phyloP scores from a whole-genome alignment of 2,329 filamentous ascomycete genomes.

The Bisporella sp. region DNA sequence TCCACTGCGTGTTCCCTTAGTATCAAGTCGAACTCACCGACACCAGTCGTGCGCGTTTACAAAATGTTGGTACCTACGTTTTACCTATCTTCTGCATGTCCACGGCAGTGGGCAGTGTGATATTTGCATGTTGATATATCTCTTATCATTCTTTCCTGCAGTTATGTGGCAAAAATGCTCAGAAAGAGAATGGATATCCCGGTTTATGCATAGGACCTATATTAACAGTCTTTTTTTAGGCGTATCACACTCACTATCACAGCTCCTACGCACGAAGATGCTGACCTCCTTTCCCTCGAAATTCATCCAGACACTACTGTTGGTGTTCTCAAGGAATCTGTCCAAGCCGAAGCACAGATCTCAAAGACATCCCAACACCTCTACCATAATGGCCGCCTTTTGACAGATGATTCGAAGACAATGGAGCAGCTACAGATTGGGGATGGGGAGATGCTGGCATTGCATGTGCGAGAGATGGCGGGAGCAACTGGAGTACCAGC shows the following conservation, averaged over 20 bases:
- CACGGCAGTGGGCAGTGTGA: too few species aligned
- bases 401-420: slow-evolving; percentile 72
- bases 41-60: too few species aligned
- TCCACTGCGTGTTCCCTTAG: too few species aligned
- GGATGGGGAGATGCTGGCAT: slow-evolving; percentile 87
- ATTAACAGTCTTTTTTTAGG: slow-evolving; percentile 42
- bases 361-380: slow-evolving; percentile 70
- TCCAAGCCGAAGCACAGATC: slow-evolving; percentile 76
- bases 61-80: too few species aligned
- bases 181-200: too few species aligned
- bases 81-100: too few species aligned
- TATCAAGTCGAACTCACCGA: too few species aligned
- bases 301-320: slow-evolving; percentile 78
- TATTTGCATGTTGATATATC: too few species aligned
- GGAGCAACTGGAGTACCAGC: slow-evolving; percentile 33
- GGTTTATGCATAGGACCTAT: too few species aligned
- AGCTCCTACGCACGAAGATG: slow-evolving; percentile 55
- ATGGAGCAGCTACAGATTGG: slow-evolving; percentile 73
- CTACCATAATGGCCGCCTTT: slow-evolving; percentile 80
- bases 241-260: slow-evolving; percentile 82
- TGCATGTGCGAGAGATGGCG: slow-evolving; percentile 64
- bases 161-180: too few species aligned
- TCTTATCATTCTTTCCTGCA: too few species aligned
- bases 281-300: slow-evolving; percentile 72
- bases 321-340: slow-evolving; percentile 77